phyloP scores from a whole-genome alignment of 352 stramenopile genomes.

The Blastocystis sp. region DNA sequence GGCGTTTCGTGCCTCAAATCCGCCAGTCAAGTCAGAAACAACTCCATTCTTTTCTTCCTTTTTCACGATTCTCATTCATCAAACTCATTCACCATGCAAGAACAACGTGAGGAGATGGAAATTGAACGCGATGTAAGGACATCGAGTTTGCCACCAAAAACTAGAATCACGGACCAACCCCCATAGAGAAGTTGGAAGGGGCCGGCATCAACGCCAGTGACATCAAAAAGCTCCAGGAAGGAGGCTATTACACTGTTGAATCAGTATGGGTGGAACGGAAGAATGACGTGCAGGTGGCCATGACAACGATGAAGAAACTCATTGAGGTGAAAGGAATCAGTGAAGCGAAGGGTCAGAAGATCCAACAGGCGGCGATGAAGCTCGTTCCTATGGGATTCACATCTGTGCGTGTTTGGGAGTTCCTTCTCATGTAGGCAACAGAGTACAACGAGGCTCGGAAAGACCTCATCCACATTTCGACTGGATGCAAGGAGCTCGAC shows the following conservation, averaged over 20 bases:
- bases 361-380: conserved; percentile 88
- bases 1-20: background rate
- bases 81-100: background rate
- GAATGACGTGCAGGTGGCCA: conserved; percentile 79
- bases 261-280: conserved; percentile 65
- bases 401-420: conserved; percentile 68
- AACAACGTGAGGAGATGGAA: background rate
- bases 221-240: conserved; percentile 92
- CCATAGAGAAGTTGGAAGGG: conserved; percentile 74
- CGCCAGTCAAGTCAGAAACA: background rate
- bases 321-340: conserved; percentile 94
- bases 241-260: conserved; percentile 91
- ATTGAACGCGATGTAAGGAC: background rate
- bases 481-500: conserved; percentile 75
- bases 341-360: conserved; percentile 93
- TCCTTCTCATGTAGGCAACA: conserved; percentile 68
- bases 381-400: conserved; percentile 95
- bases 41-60: background rate
- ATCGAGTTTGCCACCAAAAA: background rate
- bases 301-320: conserved; percentile 88
- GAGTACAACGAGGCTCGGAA: conserved; percentile 74
- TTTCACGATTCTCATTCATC: background rate
- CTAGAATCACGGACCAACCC: conserved; percentile 7
- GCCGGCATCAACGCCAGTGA: conserved; percentile 89
- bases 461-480: conserved; percentile 84